Conservation (phyloP, 495 filamentous ascomycete species). For the Trichocladium antarcticum region DNA sequence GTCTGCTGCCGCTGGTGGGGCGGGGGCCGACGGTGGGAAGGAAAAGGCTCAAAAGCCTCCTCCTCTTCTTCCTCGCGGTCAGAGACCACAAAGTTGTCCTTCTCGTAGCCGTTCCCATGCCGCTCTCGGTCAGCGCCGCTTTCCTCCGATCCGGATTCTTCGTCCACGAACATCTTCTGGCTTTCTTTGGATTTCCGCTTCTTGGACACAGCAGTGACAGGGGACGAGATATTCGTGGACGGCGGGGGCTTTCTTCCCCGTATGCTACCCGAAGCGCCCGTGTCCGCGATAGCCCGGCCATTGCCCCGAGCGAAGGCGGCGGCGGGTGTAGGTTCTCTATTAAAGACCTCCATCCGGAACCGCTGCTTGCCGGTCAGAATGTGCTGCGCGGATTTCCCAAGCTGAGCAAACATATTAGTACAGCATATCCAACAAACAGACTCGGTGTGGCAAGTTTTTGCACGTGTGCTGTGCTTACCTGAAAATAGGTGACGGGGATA, state of each 20-base stretch:
- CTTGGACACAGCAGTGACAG: conserved; percentile 38
- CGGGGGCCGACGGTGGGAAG: conserved; percentile 30
- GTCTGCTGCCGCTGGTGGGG: conserved; percentile 16
- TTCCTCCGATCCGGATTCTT: conserved; percentile 29
- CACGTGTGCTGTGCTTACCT: conserved; percentile 16
- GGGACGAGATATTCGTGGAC: conserved; percentile 83
- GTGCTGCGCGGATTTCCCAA: conserved; percentile 13
- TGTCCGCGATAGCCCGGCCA: neutral
- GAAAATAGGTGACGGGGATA: conserved; percentile 32
- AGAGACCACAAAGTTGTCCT: conserved; percentile 43
- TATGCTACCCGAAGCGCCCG: neutral
- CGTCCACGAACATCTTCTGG: conserved; percentile 11
- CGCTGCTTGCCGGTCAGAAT: neutral
- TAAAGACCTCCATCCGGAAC: conserved; percentile 8
- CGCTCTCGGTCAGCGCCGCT: conserved; percentile 24
- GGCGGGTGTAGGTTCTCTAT: too few relatives aligned
- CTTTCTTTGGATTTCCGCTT: conserved; percentile 40
- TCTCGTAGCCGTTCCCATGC: conserved; percentile 36
- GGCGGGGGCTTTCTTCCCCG: conserved; percentile 31
- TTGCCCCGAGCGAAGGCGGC: too few relatives aligned
- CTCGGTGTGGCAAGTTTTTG: too few relatives aligned
- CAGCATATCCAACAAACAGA: neutral
- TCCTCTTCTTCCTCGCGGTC: conserved; percentile 36
- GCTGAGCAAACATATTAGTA: conserved; percentile 23
- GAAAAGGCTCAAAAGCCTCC: conserved; percentile 50